phyloP scores from a whole-genome alignment of 495 filamentous ascomycete species.

The Aspergillus haitiensis region DNA sequence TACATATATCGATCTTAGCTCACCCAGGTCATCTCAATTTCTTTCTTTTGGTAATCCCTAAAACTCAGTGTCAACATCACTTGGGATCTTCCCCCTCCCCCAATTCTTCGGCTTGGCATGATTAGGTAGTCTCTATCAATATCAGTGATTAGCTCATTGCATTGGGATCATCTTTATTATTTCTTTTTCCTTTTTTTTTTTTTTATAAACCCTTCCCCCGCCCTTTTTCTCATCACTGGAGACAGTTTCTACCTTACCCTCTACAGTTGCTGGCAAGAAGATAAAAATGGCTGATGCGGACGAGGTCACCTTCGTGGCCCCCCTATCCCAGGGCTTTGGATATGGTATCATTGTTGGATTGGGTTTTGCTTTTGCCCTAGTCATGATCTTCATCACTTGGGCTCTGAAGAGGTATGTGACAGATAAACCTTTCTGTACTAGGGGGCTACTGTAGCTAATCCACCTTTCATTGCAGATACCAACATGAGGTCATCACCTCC shows the following conservation, averaged over 20 bases:
- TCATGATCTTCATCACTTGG: constrained; percentile 82
- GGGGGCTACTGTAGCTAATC: neutral
- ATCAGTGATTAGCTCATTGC: too few species aligned
- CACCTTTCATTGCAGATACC: constrained; percentile 57
- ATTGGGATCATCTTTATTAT: neutral
- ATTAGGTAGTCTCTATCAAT: too few species aligned
- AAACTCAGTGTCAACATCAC: neutral
- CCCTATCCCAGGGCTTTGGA: constrained; percentile 69
- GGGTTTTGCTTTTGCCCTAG: constrained; percentile 71
- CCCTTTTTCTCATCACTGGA: neutral
- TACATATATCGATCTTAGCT: constrained; percentile 9
- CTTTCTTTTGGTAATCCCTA: neutral
- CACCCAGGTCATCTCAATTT: neutral
- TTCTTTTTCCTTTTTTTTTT: too few species aligned
- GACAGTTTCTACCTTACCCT: too few species aligned
- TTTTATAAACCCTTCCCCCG: neutral
- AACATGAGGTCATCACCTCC: constrained; percentile 91
- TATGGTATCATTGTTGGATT: constrained; percentile 83
- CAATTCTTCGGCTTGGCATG: neutral
- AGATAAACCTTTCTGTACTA: too few species aligned
- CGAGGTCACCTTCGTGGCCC: constrained; percentile 42
- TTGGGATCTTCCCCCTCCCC: neutral
- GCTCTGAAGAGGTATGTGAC: constrained; percentile 61
- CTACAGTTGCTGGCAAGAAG: neutral
- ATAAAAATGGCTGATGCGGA: constrained; percentile 18